Percentiles rank a stretch among this genome's conserved stretches.
Evolutionary conservation across 139 green algal genomes (phyloP).

Genomic region (Zygnema circumcarinatum): DNA sequence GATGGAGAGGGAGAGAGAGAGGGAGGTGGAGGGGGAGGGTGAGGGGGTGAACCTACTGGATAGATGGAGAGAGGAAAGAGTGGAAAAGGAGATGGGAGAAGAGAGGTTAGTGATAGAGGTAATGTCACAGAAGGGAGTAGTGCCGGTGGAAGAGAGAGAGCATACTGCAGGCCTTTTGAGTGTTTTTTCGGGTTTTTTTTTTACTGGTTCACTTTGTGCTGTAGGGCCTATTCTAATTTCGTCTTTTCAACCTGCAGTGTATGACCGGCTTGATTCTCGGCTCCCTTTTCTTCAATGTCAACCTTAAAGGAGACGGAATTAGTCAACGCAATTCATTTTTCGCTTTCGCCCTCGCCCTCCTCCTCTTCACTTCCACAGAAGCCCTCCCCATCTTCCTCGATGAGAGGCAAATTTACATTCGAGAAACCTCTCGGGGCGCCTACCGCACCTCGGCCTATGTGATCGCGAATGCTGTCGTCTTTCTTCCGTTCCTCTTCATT

Average conservation of each 20-base stretch:
- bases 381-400: conserved; percentile 61
- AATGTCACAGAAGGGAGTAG: too few relatives aligned
- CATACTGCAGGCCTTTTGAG: too few relatives aligned
- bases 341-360: conserved; percentile 59
- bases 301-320: conserved; percentile 31
- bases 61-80: too few relatives aligned
- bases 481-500: conserved; percentile 61
- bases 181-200: not conserved
- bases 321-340: conserved; percentile 53
- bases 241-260: conserved; percentile 14
- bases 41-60: too few relatives aligned
- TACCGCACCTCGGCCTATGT: conserved; percentile 63
- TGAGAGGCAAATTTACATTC: conserved; percentile 63
- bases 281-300: conserved; percentile 61
- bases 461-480: conserved; percentile 50
- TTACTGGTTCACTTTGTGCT: not conserved
- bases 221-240: not conserved
- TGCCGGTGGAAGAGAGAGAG: too few relatives aligned
- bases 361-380: conserved; percentile 65
- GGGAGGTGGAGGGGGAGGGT: too few relatives aligned
- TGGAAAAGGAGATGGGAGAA: too few relatives aligned
- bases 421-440: conserved; percentile 60
- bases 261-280: conserved; percentile 53
- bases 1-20: too few relatives aligned
- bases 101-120: too few relatives aligned